Evolutionary conservation across 108 stramenopile species (phyloP).

Genomic region (Fistulifera pelliculosa): DNA sequence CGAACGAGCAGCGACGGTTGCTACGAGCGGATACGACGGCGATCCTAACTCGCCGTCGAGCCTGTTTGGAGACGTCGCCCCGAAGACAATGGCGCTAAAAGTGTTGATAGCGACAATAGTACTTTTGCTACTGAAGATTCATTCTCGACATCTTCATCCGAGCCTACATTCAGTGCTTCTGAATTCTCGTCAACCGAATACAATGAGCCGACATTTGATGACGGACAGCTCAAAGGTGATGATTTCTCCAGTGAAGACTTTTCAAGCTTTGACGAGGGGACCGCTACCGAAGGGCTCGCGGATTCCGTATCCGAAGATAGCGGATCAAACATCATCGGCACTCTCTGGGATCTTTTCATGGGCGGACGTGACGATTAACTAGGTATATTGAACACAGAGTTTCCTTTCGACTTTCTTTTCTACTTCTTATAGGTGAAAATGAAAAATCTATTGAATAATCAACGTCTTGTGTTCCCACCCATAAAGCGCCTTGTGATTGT

Average conservation of each 20-base stretch:
- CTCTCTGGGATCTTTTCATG: slow-evolving; percentile 49
- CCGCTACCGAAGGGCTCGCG: slow-evolving; percentile 1
- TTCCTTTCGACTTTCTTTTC: not conserved
- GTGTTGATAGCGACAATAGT: not conserved
- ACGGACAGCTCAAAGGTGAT: slow-evolving; percentile 12
- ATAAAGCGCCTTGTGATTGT: slow-evolving; percentile 1
- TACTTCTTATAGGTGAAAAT: too few species aligned
- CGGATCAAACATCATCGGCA: slow-evolving; percentile 18
- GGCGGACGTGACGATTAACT: slow-evolving; percentile 13
- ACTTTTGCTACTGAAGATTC: not conserved
- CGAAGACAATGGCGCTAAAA: slow-evolving; percentile 1
- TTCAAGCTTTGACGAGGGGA: slow-evolving; percentile 1
- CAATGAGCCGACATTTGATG: slow-evolving; percentile 10
- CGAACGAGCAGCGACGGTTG: slow-evolving; percentile 66
- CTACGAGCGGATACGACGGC: slow-evolving; percentile 42
- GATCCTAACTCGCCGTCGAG: slow-evolving; percentile 53
- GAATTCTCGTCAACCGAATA: too few species aligned
- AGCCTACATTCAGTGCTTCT: slow-evolving; percentile 1
- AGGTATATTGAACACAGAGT: not conserved
- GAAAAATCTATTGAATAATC: slow-evolving; percentile 1
- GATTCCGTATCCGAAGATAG: slow-evolving; percentile 20
- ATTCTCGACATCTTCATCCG: slow-evolving; percentile 2
- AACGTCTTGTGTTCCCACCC: slow-evolving; percentile 5
- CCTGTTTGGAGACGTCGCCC: slow-evolving; percentile 72
- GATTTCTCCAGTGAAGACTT: slow-evolving; percentile 15